A percentile compares a stretch with the other conserved stretches of the same genome.
These are phyloP conservation scores for Pezicula carpinea DNA, from an alignment of 2,329 filamentous ascomycete genomes.

Conservation along the genomic window DNA sequence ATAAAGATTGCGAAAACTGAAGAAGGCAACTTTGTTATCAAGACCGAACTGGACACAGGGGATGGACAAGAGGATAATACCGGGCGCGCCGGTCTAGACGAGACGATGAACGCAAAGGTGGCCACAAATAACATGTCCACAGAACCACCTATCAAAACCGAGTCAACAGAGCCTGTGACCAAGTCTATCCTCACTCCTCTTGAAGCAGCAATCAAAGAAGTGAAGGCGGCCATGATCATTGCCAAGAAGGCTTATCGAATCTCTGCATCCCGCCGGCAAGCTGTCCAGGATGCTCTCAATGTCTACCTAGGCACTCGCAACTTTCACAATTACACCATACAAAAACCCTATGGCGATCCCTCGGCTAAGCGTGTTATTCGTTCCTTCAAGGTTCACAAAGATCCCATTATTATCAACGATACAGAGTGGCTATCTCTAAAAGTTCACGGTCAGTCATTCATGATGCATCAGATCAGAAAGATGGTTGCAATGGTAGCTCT, in stretches of 20 bases:
- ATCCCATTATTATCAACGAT: slow-evolving; percentile 79
- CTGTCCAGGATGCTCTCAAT: slow-evolving; percentile 70
- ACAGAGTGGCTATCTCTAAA: slow-evolving; percentile 95
- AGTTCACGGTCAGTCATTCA: slow-evolving; percentile 97
- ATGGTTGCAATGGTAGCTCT: slow-evolving; percentile 94
- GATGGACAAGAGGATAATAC: no score
- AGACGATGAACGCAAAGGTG: no score
- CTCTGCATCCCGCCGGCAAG: slow-evolving; percentile 62
- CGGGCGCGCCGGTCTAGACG: no score
- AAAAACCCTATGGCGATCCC: slow-evolving; percentile 75
- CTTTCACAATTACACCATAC: slow-evolving; percentile 97
- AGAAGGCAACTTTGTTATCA: no score
- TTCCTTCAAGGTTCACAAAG: slow-evolving; percentile 73
- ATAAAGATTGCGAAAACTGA: neutral
- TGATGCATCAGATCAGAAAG: slow-evolving; percentile 99
- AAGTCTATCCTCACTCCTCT: slow-evolving; percentile 39
- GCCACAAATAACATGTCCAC: no score
- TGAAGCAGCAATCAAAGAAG: slow-evolving; percentile 62
- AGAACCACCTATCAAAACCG: no score
- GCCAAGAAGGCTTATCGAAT: slow-evolving; percentile 86
- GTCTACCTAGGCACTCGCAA: slow-evolving; percentile 81
- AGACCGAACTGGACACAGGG: no score
- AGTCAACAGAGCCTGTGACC: neutral
- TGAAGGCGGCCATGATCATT: slow-evolving; percentile 76
- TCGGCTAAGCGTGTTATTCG: slow-evolving; percentile 89